phyloP scores from a whole-genome alignment of 441 rosid species.

The Euphorbia schlechtendalii region DNA sequence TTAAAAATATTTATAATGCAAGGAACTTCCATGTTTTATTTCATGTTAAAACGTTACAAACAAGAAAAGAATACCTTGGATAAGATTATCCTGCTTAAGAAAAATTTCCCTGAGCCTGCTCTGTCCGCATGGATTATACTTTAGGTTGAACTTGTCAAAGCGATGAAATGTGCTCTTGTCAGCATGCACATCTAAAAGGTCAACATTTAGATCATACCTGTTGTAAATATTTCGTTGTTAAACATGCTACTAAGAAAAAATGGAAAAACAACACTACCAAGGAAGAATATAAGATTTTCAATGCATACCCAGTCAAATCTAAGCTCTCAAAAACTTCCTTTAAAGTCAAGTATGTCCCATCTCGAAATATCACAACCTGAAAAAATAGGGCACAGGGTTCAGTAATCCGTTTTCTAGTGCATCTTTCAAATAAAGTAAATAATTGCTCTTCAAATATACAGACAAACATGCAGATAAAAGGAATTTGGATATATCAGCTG shows the following conservation, averaged over 20 bases:
- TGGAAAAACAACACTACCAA: not conserved
- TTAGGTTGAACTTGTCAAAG: slow-evolving; percentile 96
- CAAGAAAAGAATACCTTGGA: slow-evolving; percentile 56
- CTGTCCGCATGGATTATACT: slow-evolving; percentile 99
- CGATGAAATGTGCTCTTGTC: slow-evolving; percentile 99
- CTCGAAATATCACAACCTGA: slow-evolving; percentile 98
- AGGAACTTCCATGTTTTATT: not conserved
- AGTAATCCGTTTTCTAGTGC: not conserved
- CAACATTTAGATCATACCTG: slow-evolving; percentile 96
- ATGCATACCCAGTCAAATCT: slow-evolving; percentile 93
- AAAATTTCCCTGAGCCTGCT: slow-evolving; percentile 99
- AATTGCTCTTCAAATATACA: not conserved
- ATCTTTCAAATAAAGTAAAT: not conserved
- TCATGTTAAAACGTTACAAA: not conserved
- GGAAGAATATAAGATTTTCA: slow-evolving; percentile 67
- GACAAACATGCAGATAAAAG: not conserved
- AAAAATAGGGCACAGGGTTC: slow-evolving; percentile 11
- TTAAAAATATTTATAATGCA: not conserved
- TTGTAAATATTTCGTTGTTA: slow-evolving; percentile 15
- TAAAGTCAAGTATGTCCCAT: slow-evolving; percentile 95
- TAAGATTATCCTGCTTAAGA: slow-evolving; percentile 98
- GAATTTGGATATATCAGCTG: not conserved
- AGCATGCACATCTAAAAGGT: slow-evolving; percentile 98
- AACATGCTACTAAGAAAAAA: slow-evolving; percentile 9
- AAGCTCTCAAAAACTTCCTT: slow-evolving; percentile 96